Conservation (phyloP, 1,284 basidiomycete species). For the Rhizopogon hawkerae region DNA sequence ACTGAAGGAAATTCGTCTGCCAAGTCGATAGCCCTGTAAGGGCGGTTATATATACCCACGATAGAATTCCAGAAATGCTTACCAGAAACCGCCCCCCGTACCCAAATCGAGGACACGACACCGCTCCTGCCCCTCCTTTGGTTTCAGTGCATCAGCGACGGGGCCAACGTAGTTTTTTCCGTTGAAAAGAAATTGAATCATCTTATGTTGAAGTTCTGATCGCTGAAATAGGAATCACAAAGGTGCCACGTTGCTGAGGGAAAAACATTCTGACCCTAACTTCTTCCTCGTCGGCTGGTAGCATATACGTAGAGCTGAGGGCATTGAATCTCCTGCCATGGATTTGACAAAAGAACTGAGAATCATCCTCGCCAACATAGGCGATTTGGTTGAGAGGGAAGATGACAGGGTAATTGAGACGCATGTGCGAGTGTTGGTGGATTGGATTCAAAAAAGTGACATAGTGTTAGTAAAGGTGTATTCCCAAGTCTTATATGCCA, state of each 20-base stretch:
- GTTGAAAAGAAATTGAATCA: conserved; percentile 55
- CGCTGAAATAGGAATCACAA: conserved; percentile 33
- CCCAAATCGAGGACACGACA: conserved; percentile 53
- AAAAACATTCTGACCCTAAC: conserved; percentile 34
- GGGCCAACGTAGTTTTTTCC: conserved; percentile 59
- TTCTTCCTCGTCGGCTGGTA: conserved; percentile 57
- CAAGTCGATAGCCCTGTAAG: conserved; percentile 51
- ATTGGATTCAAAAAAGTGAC: conserved; percentile 10
- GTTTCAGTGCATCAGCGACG: conserved; percentile 40
- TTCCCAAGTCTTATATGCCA: conserved; percentile 24
- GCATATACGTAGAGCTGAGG: conserved; percentile 45
- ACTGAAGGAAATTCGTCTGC: conserved; percentile 61
- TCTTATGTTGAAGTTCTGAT: conserved; percentile 50
- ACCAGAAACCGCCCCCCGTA: conserved; percentile 59
- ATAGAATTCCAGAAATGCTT: conserved; percentile 10
- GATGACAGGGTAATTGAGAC: conserved; percentile 25
- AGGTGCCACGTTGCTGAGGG: background rate
- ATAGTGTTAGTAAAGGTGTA: conserved; percentile 11
- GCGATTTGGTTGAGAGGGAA: conserved; percentile 30
- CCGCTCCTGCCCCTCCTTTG: conserved; percentile 23
- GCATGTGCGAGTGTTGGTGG: conserved; percentile 18
- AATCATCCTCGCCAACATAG: conserved; percentile 36
- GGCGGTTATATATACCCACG: conserved; percentile 8
- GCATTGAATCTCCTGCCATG: conserved; percentile 43
- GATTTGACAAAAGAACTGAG: conserved; percentile 40